phyloP scores from a whole-genome alignment of 2,329 filamentous ascomycete species.

The Aspergillus chevalieri region DNA sequence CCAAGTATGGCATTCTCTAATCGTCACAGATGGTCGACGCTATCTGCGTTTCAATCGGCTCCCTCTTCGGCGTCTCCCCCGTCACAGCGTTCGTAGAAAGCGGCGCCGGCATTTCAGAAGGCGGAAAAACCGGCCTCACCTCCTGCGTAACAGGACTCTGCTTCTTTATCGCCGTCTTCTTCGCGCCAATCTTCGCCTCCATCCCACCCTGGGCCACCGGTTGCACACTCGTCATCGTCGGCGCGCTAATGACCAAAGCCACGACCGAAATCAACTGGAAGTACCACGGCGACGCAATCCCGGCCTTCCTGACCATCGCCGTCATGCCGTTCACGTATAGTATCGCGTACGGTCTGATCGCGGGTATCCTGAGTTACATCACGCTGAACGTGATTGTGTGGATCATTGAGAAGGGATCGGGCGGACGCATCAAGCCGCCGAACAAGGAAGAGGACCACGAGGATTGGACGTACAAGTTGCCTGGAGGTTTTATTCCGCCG shows the following conservation, averaged over 20 bases:
- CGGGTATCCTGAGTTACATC: conserved; percentile 70
- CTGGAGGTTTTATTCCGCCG: conserved; percentile 66
- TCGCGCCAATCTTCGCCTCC: conserved; percentile 82
- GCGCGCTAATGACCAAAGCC: conserved; percentile 76
- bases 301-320: conserved; percentile 75
- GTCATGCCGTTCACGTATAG: conserved; percentile 89
- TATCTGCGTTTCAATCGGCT: conserved; percentile 70
- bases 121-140: conserved; percentile 77
- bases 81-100: conserved; percentile 85
- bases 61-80: conserved; percentile 69
- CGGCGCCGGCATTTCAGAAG: conserved; percentile 84
- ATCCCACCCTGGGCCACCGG: conserved; percentile 87
- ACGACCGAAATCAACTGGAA: conserved; percentile 83
- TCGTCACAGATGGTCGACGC: conserved; percentile 62
- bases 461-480: conserved; percentile 70
- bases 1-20: background rate
- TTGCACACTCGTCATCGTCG: conserved; percentile 79
- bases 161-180: conserved; percentile 84
- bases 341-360: conserved; percentile 80
- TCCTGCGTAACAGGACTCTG: conserved; percentile 71
- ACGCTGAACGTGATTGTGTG: conserved; percentile 67
- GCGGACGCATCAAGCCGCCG: conserved; percentile 65
- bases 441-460: conserved; percentile 69
- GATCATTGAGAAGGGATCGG: conserved; percentile 59
- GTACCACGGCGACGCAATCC: conserved; percentile 76